phyloP scores from a whole-genome alignment of 108 stramenopile species.

The Fragilariopsis cylindrus region DNA sequence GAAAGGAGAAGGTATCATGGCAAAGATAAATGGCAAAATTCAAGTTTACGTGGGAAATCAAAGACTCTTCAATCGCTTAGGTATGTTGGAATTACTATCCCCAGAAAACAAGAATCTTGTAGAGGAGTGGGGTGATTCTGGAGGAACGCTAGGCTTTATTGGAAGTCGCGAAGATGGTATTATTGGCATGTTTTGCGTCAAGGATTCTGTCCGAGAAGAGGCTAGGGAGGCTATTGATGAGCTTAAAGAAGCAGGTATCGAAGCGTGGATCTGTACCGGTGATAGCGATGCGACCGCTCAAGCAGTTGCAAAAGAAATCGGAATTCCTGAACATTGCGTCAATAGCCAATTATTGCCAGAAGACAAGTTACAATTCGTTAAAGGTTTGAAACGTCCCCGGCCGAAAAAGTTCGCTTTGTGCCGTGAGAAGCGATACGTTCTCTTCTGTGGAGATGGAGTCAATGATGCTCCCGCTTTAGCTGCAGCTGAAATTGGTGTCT shows the following conservation, averaged over 20 bases:
- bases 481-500: constrained; percentile 91
- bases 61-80: constrained; percentile 68
- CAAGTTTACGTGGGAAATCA: constrained; percentile 79
- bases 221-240: constrained; percentile 55
- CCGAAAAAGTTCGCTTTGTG: constrained; percentile 21
- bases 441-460: constrained; percentile 91
- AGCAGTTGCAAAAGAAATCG: constrained; percentile 81
- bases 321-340: constrained; percentile 52
- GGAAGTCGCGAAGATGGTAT: constrained; percentile 73
- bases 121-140: constrained; percentile 57
- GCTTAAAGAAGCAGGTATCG: constrained; percentile 55
- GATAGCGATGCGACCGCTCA: constrained; percentile 91
- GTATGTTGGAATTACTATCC: constrained; percentile 47
- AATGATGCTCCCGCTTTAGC: constrained; percentile 97
- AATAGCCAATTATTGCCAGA: constrained; percentile 77
- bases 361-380: constrained; percentile 78
- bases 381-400: constrained; percentile 45
- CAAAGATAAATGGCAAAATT: constrained; percentile 44
- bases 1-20: constrained; percentile 85
- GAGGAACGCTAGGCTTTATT: constrained; percentile 85
- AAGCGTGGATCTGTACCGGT: constrained; percentile 97
- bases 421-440: constrained; percentile 30
- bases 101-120: constrained; percentile 28
- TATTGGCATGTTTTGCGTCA: constrained; percentile 76
- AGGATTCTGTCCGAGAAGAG: constrained; percentile 74